Base-by-base conservation (phyloP, 1,139 yeast species). In the Williopsis jadinii region DNA sequence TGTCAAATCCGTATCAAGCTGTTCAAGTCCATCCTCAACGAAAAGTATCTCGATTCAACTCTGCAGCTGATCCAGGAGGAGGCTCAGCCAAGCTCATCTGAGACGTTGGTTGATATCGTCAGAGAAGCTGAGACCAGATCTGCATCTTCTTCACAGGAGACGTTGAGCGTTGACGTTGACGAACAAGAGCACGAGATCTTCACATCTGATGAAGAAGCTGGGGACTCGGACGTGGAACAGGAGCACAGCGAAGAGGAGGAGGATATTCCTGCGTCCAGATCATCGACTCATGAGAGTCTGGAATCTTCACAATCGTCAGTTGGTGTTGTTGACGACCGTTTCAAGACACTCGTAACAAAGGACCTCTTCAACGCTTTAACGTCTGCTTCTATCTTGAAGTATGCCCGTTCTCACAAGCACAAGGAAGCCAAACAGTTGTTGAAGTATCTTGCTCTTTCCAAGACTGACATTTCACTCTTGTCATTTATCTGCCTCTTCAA, bases 401-500 rank as follows among this genome's bases (percentile, higher is more conserved):
- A 50, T 32, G 38, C 48, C 8, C 51, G 48, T 26, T 32, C 41
- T 13, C 41, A 43, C n/a, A 47, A 49, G 29, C 44, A 43, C 13
- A 37, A 35, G 1, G 48, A 52, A 39, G 47, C 48, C 33, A 39
- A 39, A 9, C 34, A 44, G 10, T 28, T 54, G 13, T 37, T 54
- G 38, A 47, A 41, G 35, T 44, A 51, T 40, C 39, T 54, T 30
- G 44, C 41, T 28, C 29, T 47, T 6, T 38, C 46, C 30, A 47
- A 49, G 35, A 40, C 41, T 28, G 53, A 53, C 14, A 40, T 53
- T 11, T 49, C 58, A 3, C 34, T 53, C 8, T 32, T 54, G 37
- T 53, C 59, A 8, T 53, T 54, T 28, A 52, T 54, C 29, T 50
- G 58, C 5, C 40, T 54, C 45, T 53, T 48, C 37, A 54, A 49